Evolutionary conservation across 164 flowering plant species (phyloP).

Genomic region (Cinnamomum micranthum): DNA sequence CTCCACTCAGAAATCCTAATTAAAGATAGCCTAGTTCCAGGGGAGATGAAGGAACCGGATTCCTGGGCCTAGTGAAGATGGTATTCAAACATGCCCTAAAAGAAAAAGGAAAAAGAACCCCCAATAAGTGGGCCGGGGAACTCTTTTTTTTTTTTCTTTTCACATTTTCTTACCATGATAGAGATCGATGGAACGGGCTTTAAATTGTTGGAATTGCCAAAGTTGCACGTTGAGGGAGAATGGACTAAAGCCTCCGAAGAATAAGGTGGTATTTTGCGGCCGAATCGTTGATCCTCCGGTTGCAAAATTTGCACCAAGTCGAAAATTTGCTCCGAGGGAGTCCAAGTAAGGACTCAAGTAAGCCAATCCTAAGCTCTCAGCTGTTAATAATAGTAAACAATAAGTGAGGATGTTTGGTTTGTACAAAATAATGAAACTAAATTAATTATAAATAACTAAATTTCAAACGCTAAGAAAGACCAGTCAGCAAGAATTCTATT

Average conservation of each 20-base stretch:
- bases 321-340: constrained; percentile 36
- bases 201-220: constrained; percentile 40
- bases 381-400: constrained; percentile 16
- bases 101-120: too few relatives aligned
- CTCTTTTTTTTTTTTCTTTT: not conserved
- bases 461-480: not conserved
- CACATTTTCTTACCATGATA: constrained; percentile 27
- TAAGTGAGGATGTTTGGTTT: too few relatives aligned
- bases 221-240: constrained; percentile 43
- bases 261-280: constrained; percentile 33
- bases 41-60: too few relatives aligned
- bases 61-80: too few relatives aligned
- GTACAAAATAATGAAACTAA: not conserved
- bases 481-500: not conserved
- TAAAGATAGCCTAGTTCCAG: too few relatives aligned
- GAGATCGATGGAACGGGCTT: constrained; percentile 29
- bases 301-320: constrained; percentile 53
- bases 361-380: constrained; percentile 40
- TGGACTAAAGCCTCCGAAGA: constrained; percentile 33
- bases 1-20: too few relatives aligned
- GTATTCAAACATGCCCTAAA: too few relatives aligned
- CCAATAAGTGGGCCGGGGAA: too few relatives aligned
- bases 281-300: constrained; percentile 52
- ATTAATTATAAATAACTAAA: not conserved
- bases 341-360: constrained; percentile 46